These are phyloP conservation scores for Aureobasidium mangrovei DNA, from an alignment of 2,329 filamentous ascomycete genomes.

Conservation along the genomic window DNA sequence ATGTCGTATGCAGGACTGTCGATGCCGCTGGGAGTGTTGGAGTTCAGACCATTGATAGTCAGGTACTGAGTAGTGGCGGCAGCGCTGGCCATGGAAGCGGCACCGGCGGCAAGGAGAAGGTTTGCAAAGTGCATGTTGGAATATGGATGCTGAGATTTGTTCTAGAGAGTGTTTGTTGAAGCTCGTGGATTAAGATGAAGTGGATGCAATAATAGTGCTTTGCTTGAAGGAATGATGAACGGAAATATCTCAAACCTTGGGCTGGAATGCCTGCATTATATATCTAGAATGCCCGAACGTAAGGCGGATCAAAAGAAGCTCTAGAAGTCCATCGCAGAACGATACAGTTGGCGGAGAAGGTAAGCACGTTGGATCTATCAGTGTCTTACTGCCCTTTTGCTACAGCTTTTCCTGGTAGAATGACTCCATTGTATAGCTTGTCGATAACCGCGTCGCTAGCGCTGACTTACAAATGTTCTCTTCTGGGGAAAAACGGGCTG, in stretches of 20 bases:
- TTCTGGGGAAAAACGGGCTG: constrained; percentile 2
- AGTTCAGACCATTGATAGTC: constrained; percentile 1
- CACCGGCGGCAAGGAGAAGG: constrained; percentile 2
- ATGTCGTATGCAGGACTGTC: not conserved
- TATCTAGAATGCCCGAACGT: not conserved
- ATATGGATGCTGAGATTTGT: not conserved
- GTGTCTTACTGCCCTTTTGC: not conserved
- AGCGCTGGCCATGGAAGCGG: not conserved
- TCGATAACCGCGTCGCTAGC: constrained; percentile 10
- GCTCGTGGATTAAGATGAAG: too few relatives aligned
- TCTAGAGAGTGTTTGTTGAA: not conserved
- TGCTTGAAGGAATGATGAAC: too few relatives aligned
- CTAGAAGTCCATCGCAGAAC: not conserved
- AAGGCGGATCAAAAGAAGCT: not conserved
- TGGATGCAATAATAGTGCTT: too few relatives aligned
- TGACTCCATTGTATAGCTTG: not conserved
- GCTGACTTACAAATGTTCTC: not conserved
- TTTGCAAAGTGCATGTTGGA: constrained; percentile 5
- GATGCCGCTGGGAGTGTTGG: constrained; percentile 9
- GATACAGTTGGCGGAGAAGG: constrained; percentile 1
- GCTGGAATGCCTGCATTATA: not conserved
- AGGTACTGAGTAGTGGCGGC: constrained; percentile 6
- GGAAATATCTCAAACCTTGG: too few relatives aligned
- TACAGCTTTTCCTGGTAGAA: not conserved
- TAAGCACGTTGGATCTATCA: not conserved